Conservation (phyloP, 208 protist genomes). For the Leishmania arabica region DNA sequence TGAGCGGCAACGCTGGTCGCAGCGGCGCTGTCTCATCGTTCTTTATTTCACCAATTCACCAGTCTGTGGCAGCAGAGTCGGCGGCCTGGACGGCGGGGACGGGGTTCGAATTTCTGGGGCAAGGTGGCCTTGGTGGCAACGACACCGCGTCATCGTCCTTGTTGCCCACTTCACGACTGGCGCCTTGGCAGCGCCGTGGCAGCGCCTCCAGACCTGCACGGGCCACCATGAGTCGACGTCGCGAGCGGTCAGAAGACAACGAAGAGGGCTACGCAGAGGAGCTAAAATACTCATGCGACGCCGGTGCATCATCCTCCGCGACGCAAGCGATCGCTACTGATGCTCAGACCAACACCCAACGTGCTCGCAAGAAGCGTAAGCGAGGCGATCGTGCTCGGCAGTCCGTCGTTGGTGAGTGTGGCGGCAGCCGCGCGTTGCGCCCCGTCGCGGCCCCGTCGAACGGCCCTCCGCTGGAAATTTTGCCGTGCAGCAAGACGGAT, state of each 20-base stretch:
- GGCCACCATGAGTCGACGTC: constrained; percentile 8
- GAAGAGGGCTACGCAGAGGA: background rate
- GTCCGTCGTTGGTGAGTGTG: constrained; percentile 36
- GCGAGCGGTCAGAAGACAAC: constrained; percentile 12
- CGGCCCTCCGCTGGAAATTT: constrained; percentile 39
- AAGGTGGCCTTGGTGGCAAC: constrained; percentile 42
- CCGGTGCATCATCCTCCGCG: background rate
- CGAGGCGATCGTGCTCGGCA: constrained; percentile 25
- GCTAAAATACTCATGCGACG: background rate
- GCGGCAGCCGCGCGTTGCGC: constrained; percentile 49
- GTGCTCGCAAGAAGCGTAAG: constrained; percentile 26
- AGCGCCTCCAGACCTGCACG: background rate
- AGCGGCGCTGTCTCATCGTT: constrained; percentile 33
- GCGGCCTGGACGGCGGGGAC: constrained; percentile 36
- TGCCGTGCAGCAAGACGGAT: constrained; percentile 62
- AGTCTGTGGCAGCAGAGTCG: constrained; percentile 63
- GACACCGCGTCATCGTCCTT: too few species aligned
- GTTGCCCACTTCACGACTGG: background rate
- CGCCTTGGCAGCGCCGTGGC: background rate
- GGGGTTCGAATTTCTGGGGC: constrained; percentile 50
- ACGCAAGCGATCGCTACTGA: background rate
- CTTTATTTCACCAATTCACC: constrained; percentile 83
- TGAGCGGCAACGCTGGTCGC: background rate
- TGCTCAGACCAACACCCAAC: background rate
- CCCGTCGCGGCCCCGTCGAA: constrained; percentile 47